Conservation (phyloP, 257 asterid genomes). For the Linaria vulgaris region DNA sequence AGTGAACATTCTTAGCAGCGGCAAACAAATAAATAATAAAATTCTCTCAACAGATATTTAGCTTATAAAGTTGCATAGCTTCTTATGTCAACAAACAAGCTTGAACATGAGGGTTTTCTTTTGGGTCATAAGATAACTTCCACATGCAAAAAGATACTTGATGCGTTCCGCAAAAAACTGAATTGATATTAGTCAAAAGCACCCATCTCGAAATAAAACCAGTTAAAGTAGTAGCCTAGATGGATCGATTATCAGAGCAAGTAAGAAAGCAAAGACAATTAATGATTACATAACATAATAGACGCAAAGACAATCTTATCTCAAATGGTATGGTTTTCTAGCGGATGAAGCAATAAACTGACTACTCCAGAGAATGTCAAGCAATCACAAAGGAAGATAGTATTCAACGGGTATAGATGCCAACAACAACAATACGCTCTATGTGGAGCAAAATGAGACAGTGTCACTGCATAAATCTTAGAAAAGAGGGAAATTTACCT, state of each 20-base stretch:
- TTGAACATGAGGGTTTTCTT: not conserved
- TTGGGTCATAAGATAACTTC: not conserved
- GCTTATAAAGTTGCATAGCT: conserved; percentile 6
- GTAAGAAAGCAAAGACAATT: not conserved
- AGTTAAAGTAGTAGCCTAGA: not conserved
- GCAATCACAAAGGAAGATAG: not conserved
- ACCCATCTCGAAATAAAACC: not conserved
- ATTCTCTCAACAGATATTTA: conserved; percentile 13
- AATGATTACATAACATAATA: not conserved
- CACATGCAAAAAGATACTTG: conserved; percentile 8
- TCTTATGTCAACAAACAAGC: conserved; percentile 12
- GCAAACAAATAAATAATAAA: conserved; percentile 18
- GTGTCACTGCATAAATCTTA: conserved; percentile 15
- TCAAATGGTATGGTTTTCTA: too few species aligned
- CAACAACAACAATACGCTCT: conserved; percentile 11
- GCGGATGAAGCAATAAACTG: too few species aligned
- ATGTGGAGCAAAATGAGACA: conserved; percentile 16
- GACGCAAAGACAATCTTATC: too few species aligned
- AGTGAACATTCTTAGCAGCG: conserved; percentile 16
- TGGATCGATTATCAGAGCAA: not conserved
- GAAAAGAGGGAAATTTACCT: conserved; percentile 49
- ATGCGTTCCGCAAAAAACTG: not conserved
- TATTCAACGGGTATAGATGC: conserved; percentile 3
- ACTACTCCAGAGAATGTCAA: too few species aligned
- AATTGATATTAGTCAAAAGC: too few species aligned